Conservation (phyloP, 306 rosid genomes). For the Ammopiptanthus mongolicus region DNA sequence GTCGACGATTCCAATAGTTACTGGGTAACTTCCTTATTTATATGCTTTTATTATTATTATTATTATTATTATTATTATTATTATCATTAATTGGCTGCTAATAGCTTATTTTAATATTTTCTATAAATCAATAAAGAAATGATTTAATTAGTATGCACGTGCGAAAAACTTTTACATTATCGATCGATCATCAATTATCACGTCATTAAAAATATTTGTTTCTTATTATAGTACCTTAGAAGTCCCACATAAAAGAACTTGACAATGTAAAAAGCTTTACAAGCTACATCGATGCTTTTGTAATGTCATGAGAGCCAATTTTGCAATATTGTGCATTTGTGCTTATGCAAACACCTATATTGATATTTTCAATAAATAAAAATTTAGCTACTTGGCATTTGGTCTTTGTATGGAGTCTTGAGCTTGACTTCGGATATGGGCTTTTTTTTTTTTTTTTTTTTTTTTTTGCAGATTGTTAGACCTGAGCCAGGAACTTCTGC, state of each 20-base stretch:
- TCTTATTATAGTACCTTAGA: too few species aligned
- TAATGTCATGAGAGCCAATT: not conserved
- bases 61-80: too few species aligned
- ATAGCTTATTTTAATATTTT: not conserved
- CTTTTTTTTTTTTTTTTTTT: constrained; percentile 6
- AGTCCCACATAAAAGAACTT: too few species aligned
- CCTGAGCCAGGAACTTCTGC: constrained; percentile 62
- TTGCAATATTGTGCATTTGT: not conserved
- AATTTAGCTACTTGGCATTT: not conserved
- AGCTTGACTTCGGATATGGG: not conserved
- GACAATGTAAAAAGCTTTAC: too few species aligned
- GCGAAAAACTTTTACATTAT: too few species aligned
- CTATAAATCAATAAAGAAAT: too few species aligned
- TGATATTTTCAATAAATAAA: not conserved
- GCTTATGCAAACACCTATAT: not conserved
- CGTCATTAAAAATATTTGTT: too few species aligned
- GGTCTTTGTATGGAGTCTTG: not conserved
- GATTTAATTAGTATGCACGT: too few species aligned
- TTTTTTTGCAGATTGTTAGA: constrained; percentile 59
- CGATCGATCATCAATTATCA: too few species aligned
- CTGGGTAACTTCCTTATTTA: constrained; percentile 53
- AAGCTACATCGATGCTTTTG: not conserved
- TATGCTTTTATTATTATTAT: too few species aligned
- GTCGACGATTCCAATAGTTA: constrained; percentile 95
- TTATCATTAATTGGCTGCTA: not conserved